These are phyloP conservation scores for Triangularia setosa DNA, from an alignment of 2,329 filamentous ascomycete genomes.

Conservation along the genomic window DNA sequence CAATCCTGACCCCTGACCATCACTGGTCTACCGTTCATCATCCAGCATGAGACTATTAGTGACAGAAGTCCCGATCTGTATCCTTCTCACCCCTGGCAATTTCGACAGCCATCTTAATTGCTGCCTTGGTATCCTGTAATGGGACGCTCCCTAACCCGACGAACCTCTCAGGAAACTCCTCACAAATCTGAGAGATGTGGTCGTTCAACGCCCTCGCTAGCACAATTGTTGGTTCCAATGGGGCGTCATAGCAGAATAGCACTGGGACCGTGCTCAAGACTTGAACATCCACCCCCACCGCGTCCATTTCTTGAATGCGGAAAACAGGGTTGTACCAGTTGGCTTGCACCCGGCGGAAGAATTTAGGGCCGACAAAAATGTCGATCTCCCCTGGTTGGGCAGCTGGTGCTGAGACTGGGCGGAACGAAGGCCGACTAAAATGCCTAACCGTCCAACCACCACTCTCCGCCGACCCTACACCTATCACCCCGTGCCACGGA, in stretches of 20 bases:
- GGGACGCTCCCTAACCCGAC: slow-evolving; percentile 34
- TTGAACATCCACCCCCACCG: slow-evolving; percentile 34
- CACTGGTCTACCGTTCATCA: slow-evolving; percentile 17
- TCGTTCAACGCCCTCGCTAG: slow-evolving; percentile 33
- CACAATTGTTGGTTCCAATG: slow-evolving; percentile 26
- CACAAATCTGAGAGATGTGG: slow-evolving; percentile 30
- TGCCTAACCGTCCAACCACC: no score
- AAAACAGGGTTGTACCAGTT: slow-evolving; percentile 32
- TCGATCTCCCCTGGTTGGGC: slow-evolving; percentile 26
- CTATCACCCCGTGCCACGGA: no score
- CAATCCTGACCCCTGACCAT: slow-evolving; percentile 5
- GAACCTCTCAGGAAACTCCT: slow-evolving; percentile 27
- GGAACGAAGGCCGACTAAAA: slow-evolving; percentile 27
- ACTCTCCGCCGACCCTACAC: no score
- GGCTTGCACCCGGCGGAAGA: slow-evolving; percentile 34
- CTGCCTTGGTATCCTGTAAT: slow-evolving; percentile 30
- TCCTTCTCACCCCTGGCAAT: slow-evolving; percentile 28
- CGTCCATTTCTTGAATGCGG: slow-evolving; percentile 33
- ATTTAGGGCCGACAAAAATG: slow-evolving; percentile 33
- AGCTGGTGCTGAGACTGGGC: slow-evolving; percentile 15
- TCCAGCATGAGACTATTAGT: slow-evolving; percentile 30
- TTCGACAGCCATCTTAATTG: slow-evolving; percentile 28
- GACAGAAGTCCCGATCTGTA: slow-evolving; percentile 35
- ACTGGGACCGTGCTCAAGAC: slow-evolving; percentile 36
- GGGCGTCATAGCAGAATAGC: slow-evolving; percentile 36